Percentiles rank a stretch among this genome's conserved stretches.
phyloP scores from a whole-genome alignment of 108 stramenopile genomes.

The Craspedostauros australis region DNA sequence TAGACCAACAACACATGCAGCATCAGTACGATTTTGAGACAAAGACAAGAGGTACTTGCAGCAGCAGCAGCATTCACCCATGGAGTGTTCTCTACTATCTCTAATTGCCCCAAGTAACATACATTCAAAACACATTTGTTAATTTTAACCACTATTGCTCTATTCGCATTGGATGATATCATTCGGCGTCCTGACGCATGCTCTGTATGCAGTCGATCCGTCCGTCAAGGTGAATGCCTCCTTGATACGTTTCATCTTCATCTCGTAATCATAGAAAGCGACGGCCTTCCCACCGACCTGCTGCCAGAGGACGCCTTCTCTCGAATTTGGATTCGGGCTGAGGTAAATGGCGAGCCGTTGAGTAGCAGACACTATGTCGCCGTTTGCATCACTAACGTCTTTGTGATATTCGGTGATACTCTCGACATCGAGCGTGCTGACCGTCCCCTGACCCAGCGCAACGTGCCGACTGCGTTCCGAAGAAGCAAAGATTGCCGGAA shows the following conservation, averaged over 20 bases:
- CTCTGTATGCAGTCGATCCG: not conserved
- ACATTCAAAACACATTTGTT: too few relatives aligned
- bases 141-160: not conserved
- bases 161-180: slow-evolving; percentile 19
- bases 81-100: too few relatives aligned
- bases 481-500: slow-evolving; percentile 11
- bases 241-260: slow-evolving; percentile 32
- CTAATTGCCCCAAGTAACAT: too few relatives aligned
- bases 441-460: slow-evolving; percentile 25
- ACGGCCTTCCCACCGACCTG: slow-evolving; percentile 47
- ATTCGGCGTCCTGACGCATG: slow-evolving; percentile 17
- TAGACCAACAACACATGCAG: too few relatives aligned
- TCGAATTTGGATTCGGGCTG: slow-evolving; percentile 52
- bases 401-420: slow-evolving; percentile 38
- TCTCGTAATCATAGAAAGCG: slow-evolving; percentile 50
- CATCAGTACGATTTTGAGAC: too few relatives aligned
- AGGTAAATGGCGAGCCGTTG: slow-evolving; percentile 43
- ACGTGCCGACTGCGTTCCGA: slow-evolving; percentile 42
- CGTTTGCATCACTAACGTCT: too few relatives aligned
- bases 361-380: slow-evolving; percentile 22
- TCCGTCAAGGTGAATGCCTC: slow-evolving; percentile 3
- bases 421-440: slow-evolving; percentile 41
- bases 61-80: too few relatives aligned
- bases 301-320: slow-evolving; percentile 55
- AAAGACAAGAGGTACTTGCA: too few relatives aligned